Evolutionary conservation across 1,284 basidiomycete species (phyloP).

Genomic region (Taiwanofungus camphoratus): DNA sequence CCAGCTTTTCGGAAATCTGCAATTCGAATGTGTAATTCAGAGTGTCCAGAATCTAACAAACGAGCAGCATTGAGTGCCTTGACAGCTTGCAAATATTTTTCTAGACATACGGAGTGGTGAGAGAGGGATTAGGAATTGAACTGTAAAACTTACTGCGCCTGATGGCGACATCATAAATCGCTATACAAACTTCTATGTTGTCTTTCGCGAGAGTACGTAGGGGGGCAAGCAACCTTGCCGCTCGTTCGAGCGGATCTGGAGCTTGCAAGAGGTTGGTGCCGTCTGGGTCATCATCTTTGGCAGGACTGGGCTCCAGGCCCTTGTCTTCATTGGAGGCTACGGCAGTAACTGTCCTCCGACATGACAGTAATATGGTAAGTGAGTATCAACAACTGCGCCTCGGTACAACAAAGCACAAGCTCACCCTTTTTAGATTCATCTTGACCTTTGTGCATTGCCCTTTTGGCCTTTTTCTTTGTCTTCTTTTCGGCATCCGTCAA

Average conservation of each 20-base stretch:
- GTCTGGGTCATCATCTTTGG: conserved; percentile 81
- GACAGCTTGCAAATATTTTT: conserved; percentile 76
- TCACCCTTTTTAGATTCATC: conserved; percentile 60
- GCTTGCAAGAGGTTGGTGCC: conserved; percentile 67
- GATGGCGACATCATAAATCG: conserved; percentile 77
- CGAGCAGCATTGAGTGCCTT: conserved; percentile 63
- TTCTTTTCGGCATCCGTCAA: conserved; percentile 76
- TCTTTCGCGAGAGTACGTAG: conserved; percentile 49
- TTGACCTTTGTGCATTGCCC: conserved; percentile 67
- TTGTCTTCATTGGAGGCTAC: conserved; percentile 59
- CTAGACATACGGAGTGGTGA: conserved; percentile 33
- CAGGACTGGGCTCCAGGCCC: conserved; percentile 55
- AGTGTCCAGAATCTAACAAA: conserved; percentile 49
- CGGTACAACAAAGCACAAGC: neutral
- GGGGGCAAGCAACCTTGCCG: conserved; percentile 69
- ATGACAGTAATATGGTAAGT: conserved; percentile 4
- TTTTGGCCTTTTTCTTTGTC: conserved; percentile 87
- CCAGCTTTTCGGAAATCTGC: conserved; percentile 59
- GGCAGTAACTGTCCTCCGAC: conserved; percentile 24
- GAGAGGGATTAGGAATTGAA: neutral
- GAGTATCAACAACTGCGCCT: neutral
- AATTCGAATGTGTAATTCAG: conserved; percentile 69
- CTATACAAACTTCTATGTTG: conserved; percentile 69
- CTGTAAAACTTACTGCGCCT: conserved; percentile 57
- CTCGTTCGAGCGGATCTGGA: conserved; percentile 71